Base-by-base conservation (phyloP, 805 yeast genomes). In the Lipomyces sp. region DNA sequence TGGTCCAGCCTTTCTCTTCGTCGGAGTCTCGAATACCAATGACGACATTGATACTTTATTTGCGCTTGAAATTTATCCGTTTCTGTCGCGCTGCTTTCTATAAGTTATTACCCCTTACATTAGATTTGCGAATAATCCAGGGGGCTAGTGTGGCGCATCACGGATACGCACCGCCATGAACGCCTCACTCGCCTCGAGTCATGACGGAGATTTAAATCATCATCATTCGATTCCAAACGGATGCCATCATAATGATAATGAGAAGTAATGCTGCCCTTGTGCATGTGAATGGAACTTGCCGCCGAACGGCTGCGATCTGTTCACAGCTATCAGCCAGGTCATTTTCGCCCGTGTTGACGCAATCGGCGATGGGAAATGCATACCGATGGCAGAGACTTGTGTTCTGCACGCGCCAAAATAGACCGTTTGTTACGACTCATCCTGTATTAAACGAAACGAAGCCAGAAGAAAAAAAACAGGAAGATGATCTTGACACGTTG, bases 401-500 rank as follows among this genome's bases (percentile, higher is more conserved):
- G 24, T 15, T 5, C 48, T n/a, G 48, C n/a, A 2, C 42, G 13
- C 24, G 8, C 18, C 48, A 2, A 4, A 3, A n/a, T 15, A 42
- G 63, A 32, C 30, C 29, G 29, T 54, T 64, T 50, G 60, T 61
- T 4, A 54, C 53, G 11, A 59, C 60, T 13, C 35, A 32, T 4
- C 32, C 8, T 10, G 18, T 37, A 18, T 50, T 54, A 15, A 45
- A 54, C 13, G 63, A n/a, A 24, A 33, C n/a, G 45, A 63, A 45
- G n/a, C 29, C 63, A 7, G 55, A 45, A 10, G 35, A 51, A 50
- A 37, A 37, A 29, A n/a, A 13, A 5, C 42, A 50, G 18, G 69
- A 64, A 8, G 57, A 54, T 2, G 24, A 34, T n/a, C 35, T 57
- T n/a, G 59, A 63, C 24, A 64, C 64, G 10, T 58, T 51, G 3